phyloP scores from a whole-genome alignment of 495 filamentous ascomycete species.

The Trichoderma erinaceum region DNA sequence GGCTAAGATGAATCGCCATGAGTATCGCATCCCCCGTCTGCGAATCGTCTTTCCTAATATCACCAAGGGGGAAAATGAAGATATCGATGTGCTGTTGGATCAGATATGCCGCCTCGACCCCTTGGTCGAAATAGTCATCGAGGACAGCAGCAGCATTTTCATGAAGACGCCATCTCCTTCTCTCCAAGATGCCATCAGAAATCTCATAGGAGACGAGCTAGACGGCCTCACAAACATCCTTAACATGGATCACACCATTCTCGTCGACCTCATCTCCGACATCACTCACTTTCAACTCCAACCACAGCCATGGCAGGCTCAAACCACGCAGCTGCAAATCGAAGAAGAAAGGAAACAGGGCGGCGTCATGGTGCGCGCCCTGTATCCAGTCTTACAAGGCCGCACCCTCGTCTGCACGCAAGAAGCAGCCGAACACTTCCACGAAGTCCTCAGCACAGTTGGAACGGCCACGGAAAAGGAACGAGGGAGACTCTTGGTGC shows the following conservation, averaged over 20 bases:
- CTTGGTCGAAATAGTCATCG: constrained; percentile 35
- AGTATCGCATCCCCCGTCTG: constrained; percentile 53
- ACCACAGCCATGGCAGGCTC: constrained; percentile 44
- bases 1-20: constrained; percentile 46
- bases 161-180: constrained; percentile 20
- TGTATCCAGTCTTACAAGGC: constrained; percentile 56
- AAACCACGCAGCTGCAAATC: constrained; percentile 57
- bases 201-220: constrained; percentile 50
- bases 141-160: constrained; percentile 11
- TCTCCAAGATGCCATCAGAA: constrained; percentile 30
- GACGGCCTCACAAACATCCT: constrained; percentile 50
- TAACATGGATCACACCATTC: constrained; percentile 70
- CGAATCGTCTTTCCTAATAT: constrained; percentile 58
- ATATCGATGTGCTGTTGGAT: constrained; percentile 53
- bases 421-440: constrained; percentile 57
- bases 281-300: constrained; percentile 53
- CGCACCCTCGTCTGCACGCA: constrained; percentile 54
- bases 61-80: constrained; percentile 37
- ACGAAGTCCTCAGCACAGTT: constrained; percentile 60
- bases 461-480: constrained; percentile 57
- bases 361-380: constrained; percentile 51
- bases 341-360: constrained; percentile 52
- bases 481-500: constrained; percentile 51
- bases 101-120: constrained; percentile 53
- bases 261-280: constrained; percentile 67